Base-by-base conservation (phyloP, 176 grass and related monocot genomes). In the Eleusine indica region DNA sequence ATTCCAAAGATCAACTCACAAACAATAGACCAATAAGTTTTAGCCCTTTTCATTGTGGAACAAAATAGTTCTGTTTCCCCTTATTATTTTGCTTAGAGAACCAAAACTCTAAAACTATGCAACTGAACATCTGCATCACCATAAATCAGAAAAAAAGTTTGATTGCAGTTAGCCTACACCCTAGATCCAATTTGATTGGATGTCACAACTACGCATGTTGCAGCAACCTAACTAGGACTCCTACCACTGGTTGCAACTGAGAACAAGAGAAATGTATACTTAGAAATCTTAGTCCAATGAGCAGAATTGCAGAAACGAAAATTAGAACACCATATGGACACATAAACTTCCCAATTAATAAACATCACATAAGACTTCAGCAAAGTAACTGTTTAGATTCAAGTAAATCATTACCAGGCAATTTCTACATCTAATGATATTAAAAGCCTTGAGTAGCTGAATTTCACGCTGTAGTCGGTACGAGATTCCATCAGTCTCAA, bases 401-500 rank as follows among this genome's bases (percentile, higher is more conserved):
- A 71, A 67, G 51, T 30, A 72, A 82, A 91, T 32, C 47, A 66
- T 72, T 91, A 98, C 96, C 91, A 86, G 77, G 80, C 93, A 95
- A 80, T 56, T 93, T 93, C 79, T 91, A 60, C 93, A 98, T 47
- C 83, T 63, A 73, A 98, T 76, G 82, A 91, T 86, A 87, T 95
- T 93, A 64, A 93, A 91, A 18, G 88, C 93, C 80, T 87, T 88
- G 37, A 98, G 93, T 79, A 98, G 88, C 72, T 93, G 90, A 29
- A 95, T 98, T 74, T 98, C 96, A 58, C 74, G 79, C 83, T 73
- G 87, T 73, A 98, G 66, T 64, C 96, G 85, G 85, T 93, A 95
- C 35, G 93, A 93, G 74, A 98, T 71, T 69, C 96, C 96, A 93
- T 98, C 91, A n/a, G 91, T 92, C 83, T 98, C 89, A 78, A 98